Percentiles rank a stretch among this genome's conserved stretches.
These are phyloP conservation scores for Lathyrus tuberosus DNA, from an alignment of 306 rosid genomes.

Conservation along the genomic window DNA sequence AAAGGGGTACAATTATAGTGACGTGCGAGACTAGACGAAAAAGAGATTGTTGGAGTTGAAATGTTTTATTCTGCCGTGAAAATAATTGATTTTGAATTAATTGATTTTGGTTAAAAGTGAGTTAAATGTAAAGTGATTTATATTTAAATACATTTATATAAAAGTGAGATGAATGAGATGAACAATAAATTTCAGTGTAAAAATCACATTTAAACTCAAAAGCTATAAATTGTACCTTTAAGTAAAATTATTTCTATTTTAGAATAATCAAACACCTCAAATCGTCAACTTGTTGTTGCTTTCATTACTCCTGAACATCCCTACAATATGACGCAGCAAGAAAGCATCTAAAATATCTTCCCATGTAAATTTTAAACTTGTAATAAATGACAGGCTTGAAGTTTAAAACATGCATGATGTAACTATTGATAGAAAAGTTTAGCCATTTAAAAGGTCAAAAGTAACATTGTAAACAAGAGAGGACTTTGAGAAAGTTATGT, in stretches of 20 bases:
- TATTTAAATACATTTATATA: too few relatives aligned
- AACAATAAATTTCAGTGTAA: too few relatives aligned
- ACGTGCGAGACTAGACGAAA: neutral
- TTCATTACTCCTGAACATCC: neutral
- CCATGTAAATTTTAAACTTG: neutral
- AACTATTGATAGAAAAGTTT: neutral
- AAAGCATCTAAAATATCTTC: neutral
- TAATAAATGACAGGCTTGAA: constrained; percentile 6
- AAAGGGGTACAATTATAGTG: neutral
- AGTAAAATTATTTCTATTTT: too few relatives aligned
- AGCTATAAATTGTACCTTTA: too few relatives aligned
- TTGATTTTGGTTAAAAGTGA: too few relatives aligned
- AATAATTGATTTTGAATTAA: too few relatives aligned
- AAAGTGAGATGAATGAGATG: too few relatives aligned
- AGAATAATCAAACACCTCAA: too few relatives aligned
- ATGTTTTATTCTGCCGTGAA: neutral
- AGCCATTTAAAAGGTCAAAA: neutral
- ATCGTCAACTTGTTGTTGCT: neutral
- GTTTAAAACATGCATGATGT: constrained; percentile 2
- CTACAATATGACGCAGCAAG: neutral
- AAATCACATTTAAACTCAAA: too few relatives aligned
- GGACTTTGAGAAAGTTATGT: constrained; percentile 4
- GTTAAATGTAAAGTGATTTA: too few relatives aligned
- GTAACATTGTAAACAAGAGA: constrained; percentile 17
- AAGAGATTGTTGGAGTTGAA: neutral